Base-by-base conservation (phyloP, 768 basidiomycete genomes). In the Collybiopsis confluens region DNA sequence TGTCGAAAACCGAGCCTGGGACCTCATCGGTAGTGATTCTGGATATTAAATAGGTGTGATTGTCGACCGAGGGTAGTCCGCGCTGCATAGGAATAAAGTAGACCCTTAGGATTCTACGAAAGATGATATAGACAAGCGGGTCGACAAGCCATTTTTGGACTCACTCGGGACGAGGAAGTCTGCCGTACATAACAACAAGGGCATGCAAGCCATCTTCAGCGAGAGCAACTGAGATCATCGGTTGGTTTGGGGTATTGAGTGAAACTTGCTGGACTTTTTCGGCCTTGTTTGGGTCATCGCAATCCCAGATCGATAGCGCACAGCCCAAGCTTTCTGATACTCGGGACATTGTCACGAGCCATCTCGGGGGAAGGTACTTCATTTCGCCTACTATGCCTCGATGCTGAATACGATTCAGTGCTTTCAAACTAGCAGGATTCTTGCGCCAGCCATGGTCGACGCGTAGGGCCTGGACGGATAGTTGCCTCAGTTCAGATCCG, bases 401-500 rank as follows among this genome's bases (percentile, higher is more conserved):
- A 42, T 70, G 62, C 6, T 65, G 62, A 47, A 83, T 68, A 36
- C 69, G 67, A 28, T 62, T 68, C 26, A 74, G 62, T 51, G 66
- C 59, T 41, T 65, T 68, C 47, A 80, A 68, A 23, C 58, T 62
- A 3, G 75, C 64, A 27, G 58, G 62, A 15, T 66, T 62, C 37
- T 68, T 64, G 38, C 66, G 63, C 82, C 82, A 85, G 54, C 78
- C 81, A 42, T 61, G 66, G 43, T 83, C 78, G 18, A 85, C 66
- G 28, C 68, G 74, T 54, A 83, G 62, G 9, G 80, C 75, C 30
- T 65, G 67, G 16, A 78, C 70, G 3, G 70, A 69, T 36, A 68
- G 68, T 15, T 61, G 61, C 59, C 77, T 77, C 54, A 83, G 64
- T 51, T 73, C 64, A 20, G 64, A 45, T 20, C 69, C 74, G 1